Evolutionary conservation across 2,329 filamentous ascomycete species (phyloP).

Genomic region (Arthrinium phaeospermum): DNA sequence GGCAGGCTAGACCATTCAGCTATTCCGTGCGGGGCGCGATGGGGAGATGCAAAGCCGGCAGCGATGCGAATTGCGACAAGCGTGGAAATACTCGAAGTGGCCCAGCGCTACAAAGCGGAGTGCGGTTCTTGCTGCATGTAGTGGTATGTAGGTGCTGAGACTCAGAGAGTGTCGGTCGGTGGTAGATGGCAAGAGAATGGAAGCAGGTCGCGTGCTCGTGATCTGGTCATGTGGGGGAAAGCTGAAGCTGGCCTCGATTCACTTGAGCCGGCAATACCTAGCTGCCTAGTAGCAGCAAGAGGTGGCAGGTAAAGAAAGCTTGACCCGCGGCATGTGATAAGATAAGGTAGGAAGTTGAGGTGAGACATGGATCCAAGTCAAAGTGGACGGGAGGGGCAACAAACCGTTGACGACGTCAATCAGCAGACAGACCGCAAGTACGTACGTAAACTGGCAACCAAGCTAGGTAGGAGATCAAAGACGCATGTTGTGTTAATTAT

Average conservation of each 20-base stretch:
- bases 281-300: not conserved
- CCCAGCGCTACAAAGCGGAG: not conserved
- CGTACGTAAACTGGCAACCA: not conserved
- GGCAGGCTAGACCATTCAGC: not conserved
- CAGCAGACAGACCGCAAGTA: not conserved
- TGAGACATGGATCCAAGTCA: not conserved
- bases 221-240: conserved; percentile 7
- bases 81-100: not conserved
- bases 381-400: conserved; percentile 12
- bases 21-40: conserved; percentile 1
- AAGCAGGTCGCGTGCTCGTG: conserved; percentile 11
- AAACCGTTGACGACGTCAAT: not conserved
- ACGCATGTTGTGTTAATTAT: not conserved
- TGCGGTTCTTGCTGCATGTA: not conserved
- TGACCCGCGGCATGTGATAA: not conserved
- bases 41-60: too few relatives aligned
- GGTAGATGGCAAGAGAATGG: conserved; percentile 4
- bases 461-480: not conserved
- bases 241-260: conserved; percentile 2
- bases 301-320: not conserved
- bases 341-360: not conserved
- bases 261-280: not conserved
- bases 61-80: not conserved
- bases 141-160: not conserved
- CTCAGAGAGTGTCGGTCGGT: not conserved